These are phyloP conservation scores for Dictyostelium discoideum DNA, from an alignment of 78 protist species.

Conservation along the genomic window DNA sequence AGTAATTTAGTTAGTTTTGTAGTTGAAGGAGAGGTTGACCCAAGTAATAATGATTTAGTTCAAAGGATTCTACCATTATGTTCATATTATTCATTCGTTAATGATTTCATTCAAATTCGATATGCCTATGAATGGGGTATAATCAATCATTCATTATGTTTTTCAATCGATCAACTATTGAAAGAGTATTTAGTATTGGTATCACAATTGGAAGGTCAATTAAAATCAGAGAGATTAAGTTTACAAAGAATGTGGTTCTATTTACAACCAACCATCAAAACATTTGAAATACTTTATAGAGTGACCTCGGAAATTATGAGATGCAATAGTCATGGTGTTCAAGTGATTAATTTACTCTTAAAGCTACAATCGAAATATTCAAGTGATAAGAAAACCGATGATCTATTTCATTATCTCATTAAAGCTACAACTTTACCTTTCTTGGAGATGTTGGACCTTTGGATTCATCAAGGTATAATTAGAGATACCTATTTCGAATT, in stretches of 20 bases:
- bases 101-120: constrained; percentile 32
- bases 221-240: background rate
- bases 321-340: constrained; percentile 21
- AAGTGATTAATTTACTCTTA: constrained; percentile 41
- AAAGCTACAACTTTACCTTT: constrained; percentile 79
- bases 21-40: background rate
- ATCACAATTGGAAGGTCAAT: constrained; percentile 79
- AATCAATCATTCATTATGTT: constrained; percentile 83
- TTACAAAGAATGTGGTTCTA: constrained; percentile 85
- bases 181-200: constrained; percentile 71
- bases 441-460: constrained; percentile 79
- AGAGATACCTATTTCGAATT: constrained; percentile 88
- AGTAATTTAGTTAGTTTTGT: background rate
- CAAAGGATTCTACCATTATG: constrained; percentile 54
- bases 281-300: constrained; percentile 31
- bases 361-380: background rate
- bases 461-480: constrained; percentile 86
- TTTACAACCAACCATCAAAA: constrained; percentile 74
- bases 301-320: background rate
- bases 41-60: constrained; percentile 11
- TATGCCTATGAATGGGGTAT: constrained; percentile 63
- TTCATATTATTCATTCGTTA: constrained; percentile 36
- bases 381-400: constrained; percentile 38
- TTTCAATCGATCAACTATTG: constrained; percentile 51
- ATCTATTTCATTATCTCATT: constrained; percentile 59